Percentiles rank a stretch among this genome's conserved stretches.
Evolutionary conservation across 164 flowering plant species (phyloP).

Genomic region (Chloranthus sessilifolius): DNA sequence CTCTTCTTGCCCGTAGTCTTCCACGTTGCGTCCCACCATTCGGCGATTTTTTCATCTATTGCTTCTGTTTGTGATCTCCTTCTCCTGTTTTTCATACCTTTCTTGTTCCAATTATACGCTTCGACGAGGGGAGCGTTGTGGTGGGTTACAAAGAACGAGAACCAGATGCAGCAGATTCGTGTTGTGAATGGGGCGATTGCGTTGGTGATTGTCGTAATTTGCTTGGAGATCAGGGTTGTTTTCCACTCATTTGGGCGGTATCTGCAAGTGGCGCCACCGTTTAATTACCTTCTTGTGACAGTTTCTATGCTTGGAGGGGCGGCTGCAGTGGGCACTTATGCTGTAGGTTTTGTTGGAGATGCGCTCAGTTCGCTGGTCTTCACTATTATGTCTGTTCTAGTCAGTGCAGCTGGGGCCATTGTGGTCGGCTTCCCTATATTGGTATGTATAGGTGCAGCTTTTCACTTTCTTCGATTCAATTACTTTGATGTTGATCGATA

Average conservation of each 20-base stretch:
- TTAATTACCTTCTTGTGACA: slow-evolving; percentile 81
- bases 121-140: slow-evolving; percentile 82
- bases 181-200: slow-evolving; percentile 81
- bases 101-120: slow-evolving; percentile 77
- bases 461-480: neutral
- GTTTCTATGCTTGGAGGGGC: slow-evolving; percentile 88
- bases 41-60: slow-evolving; percentile 47
- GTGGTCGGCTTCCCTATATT: slow-evolving; percentile 81
- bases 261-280: slow-evolving; percentile 90
- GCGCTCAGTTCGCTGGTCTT: slow-evolving; percentile 66
- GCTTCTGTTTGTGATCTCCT: slow-evolving; percentile 54
- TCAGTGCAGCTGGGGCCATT: slow-evolving; percentile 84
- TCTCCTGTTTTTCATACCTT: slow-evolving; percentile 84
- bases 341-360: slow-evolving; percentile 77
- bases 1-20: slow-evolving; percentile 67
- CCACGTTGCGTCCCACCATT: slow-evolving; percentile 67
- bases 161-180: slow-evolving; percentile 60
- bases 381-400: slow-evolving; percentile 59
- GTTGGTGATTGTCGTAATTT: slow-evolving; percentile 63
- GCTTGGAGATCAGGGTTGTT: slow-evolving; percentile 87
- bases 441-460: slow-evolving; percentile 42
- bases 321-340: slow-evolving; percentile 64
- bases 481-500: too few relatives aligned
- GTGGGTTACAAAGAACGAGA: slow-evolving; percentile 71
- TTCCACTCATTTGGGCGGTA: slow-evolving; percentile 85